Evolutionary conservation across 1,139 yeast genomes (phyloP), one percentile per base, ranked within the genome.

Genomic region (Candida smagusa): DNA sequence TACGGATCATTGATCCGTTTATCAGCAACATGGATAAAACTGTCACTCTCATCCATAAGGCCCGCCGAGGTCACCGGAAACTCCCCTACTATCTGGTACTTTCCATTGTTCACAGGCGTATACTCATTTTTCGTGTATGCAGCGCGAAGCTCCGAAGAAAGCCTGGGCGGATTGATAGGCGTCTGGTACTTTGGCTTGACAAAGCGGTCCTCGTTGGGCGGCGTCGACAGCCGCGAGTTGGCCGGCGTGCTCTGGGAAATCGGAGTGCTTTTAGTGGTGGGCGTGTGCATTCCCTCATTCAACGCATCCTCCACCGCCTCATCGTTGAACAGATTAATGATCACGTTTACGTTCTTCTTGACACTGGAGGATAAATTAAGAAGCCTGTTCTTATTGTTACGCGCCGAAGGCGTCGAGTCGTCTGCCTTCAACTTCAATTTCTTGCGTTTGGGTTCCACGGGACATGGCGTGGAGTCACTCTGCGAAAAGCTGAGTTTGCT

Each of bases 1-100:
- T 69, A 69, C 1, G 74, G 73, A 37, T 69, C 74, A 37, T 60
- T 53, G 30, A 68, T 68, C 28, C 75, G 53, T 39, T 62, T 65
- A 47, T 69, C 75, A 1, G 66, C 75, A 27, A 68, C 47, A 46
- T 69, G 74, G 4, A 61, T 47, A 39, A 59, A 61, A 2, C 47
- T 56, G 27, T 53, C 60, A 6, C 49, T 43, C 36, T 65, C 69
- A 42, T 64, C 60, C 72, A 65, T 65, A 37, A 65, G 45, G 1
- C 70, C 71, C 1, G 68, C 68, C 11, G 69, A 58, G 4, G 64
- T 51, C 13, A 63, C 54, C 2, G 70, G 70, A 22, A 64, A 49
- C 31, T 65, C 68, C 3, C 68, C 68, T 12, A 64, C 49, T 7
- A 66, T 61, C 37, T 59, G 45, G 44, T 65, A 65, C 37, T 57